A percentile compares a stretch with the other conserved stretches of the same genome.
Evolutionary conservation across 2,329 filamentous ascomycete genomes (phyloP).

Genomic region (Fusarium praegraminearum): DNA sequence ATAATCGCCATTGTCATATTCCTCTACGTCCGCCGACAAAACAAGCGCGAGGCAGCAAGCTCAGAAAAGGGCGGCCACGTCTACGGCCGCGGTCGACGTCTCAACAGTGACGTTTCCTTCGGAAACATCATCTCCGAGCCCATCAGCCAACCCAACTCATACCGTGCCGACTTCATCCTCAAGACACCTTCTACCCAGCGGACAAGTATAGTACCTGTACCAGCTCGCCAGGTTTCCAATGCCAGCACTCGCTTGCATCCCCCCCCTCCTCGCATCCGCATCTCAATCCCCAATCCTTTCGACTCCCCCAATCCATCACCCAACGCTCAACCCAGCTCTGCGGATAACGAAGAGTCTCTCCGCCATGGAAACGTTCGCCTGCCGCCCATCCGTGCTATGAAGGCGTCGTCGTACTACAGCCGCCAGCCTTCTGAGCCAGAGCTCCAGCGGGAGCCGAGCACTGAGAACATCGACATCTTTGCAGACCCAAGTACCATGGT

Average conservation of each 20-base stretch:
- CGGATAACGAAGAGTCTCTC: slow-evolving; percentile 42
- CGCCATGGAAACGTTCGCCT: slow-evolving; percentile 49
- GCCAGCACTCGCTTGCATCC: slow-evolving; percentile 32
- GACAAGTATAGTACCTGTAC: slow-evolving; percentile 25
- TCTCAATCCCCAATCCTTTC: slow-evolving; percentile 55
- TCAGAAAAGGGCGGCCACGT: slow-evolving; percentile 41
- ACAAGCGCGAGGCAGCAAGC: slow-evolving; percentile 29
- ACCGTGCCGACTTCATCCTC: slow-evolving; percentile 67
- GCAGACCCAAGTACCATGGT: slow-evolving; percentile 60
- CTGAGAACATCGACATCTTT: slow-evolving; percentile 66
- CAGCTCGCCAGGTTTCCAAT: slow-evolving; percentile 23
- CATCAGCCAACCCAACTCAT: slow-evolving; percentile 58
- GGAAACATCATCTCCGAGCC: slow-evolving; percentile 68
- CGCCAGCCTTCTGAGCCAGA: slow-evolving; percentile 50
- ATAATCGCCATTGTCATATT: slow-evolving; percentile 56
- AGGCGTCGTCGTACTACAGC: slow-evolving; percentile 44
- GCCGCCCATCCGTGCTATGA: slow-evolving; percentile 57
- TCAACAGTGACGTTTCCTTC: slow-evolving; percentile 45
- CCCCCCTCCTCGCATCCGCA: slow-evolving; percentile 39
- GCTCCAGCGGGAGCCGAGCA: slow-evolving; percentile 58
- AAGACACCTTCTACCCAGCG: slow-evolving; percentile 47
- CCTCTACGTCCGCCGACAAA: slow-evolving; percentile 55
- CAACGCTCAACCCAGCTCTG: slow-evolving; percentile 42
- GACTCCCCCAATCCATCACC: slow-evolving; percentile 50
- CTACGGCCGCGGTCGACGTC: slow-evolving; percentile 29